Evolutionary conservation across 2,329 filamentous ascomycete genomes (phyloP).

Genomic region (Scortechinia acanthostroma): DNA sequence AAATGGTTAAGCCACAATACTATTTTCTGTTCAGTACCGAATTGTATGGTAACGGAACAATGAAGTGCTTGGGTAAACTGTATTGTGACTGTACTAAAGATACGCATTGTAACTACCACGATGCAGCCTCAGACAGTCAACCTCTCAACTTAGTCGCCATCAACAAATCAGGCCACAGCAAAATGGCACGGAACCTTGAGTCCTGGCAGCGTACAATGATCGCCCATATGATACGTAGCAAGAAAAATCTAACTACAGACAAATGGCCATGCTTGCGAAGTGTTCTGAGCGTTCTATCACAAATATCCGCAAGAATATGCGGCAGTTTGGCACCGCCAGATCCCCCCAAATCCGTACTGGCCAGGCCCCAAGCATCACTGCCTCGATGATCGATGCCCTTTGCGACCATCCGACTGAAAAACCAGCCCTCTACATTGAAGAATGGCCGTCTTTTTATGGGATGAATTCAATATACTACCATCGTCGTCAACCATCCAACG

Average conservation of each 20-base stretch:
- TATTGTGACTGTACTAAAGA: no score
- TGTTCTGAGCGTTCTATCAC: conserved; percentile 9
- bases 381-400: background rate
- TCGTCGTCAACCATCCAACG: background rate
- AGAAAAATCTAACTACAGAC: conserved; percentile 7
- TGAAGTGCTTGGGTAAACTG: no score
- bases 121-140: no score
- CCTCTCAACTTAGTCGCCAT: no score
- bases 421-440: conserved; percentile 4
- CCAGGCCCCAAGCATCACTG: background rate
- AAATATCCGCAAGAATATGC: conserved; percentile 7
- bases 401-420: background rate
- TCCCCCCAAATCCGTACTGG: background rate
- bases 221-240: conserved; percentile 7
- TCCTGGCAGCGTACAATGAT: conserved; percentile 8
- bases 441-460: conserved; percentile 4
- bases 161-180: no score
- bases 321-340: conserved; percentile 7
- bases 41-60: no score
- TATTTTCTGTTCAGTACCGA: no score
- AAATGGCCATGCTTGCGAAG: conserved; percentile 8
- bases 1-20: no score
- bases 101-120: no score
- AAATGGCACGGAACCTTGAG: no score
- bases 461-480: conserved; percentile 2